Evolutionary conservation across 2,329 filamentous ascomycete species (phyloP).

Genomic region (Microdochium bolleyi): DNA sequence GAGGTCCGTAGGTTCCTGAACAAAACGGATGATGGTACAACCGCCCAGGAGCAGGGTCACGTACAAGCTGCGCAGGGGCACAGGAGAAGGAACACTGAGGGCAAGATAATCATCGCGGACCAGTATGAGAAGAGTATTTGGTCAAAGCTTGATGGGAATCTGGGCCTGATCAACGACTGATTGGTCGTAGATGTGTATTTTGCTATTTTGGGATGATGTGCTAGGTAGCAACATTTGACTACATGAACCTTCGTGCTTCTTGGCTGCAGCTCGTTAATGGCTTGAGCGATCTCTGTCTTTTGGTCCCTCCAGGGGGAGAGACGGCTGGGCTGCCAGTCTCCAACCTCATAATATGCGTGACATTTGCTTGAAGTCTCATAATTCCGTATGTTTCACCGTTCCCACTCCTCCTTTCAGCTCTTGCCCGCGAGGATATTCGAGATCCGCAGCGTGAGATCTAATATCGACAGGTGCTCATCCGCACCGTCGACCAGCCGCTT

Average conservation of each 20-base stretch:
- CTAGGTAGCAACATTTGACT: background rate
- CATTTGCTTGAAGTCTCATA: no score
- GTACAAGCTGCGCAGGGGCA: conserved; percentile 8
- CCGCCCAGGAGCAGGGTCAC: conserved; percentile 22
- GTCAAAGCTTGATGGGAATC: conserved; percentile 42
- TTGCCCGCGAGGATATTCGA: conserved; percentile 58
- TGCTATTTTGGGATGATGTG: background rate
- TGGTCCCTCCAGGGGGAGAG: no score
- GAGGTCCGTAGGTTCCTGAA: conserved; percentile 39
- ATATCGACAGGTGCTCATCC: conserved; percentile 86
- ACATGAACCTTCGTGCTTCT: background rate
- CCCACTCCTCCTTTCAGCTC: conserved; percentile 8
- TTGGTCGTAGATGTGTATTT: background rate
- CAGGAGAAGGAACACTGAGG: conserved; percentile 11
- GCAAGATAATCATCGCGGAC: conserved; percentile 4
- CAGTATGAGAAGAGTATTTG: conserved; percentile 28
- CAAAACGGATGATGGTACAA: conserved; percentile 11
- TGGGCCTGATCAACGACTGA: conserved; percentile 38
- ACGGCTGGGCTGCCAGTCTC: no score
- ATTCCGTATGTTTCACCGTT: background rate
- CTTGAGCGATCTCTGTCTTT: background rate
- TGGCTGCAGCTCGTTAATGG: background rate
- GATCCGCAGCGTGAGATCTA: conserved; percentile 79
- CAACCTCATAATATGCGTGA: no score
- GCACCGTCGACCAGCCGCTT: conserved; percentile 91